Evolutionary conservation across 2,329 filamentous ascomycete genomes (phyloP).

Genomic region (Fusarium torreyae): DNA sequence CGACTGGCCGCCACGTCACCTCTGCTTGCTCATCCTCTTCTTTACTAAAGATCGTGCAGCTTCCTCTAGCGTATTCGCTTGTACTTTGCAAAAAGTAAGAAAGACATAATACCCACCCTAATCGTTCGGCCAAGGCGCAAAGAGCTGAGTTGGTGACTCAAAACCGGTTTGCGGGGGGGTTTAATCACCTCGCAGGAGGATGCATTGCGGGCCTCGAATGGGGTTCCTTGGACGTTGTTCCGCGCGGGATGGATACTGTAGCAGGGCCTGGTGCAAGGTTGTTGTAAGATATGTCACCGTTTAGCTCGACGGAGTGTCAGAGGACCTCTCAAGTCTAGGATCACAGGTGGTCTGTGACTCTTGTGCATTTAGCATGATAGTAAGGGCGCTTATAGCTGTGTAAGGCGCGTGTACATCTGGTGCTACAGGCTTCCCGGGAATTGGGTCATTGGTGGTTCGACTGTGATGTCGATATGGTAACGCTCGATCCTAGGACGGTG

Average conservation of each 20-base stretch:
- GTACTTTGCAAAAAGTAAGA: not conserved
- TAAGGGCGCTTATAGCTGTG: slow-evolving; percentile 16
- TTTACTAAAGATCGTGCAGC: slow-evolving; percentile 6
- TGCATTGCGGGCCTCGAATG: slow-evolving; percentile 41
- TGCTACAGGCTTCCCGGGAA: slow-evolving; percentile 30
- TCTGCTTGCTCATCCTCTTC: slow-evolving; percentile 15
- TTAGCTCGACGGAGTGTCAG: not conserved
- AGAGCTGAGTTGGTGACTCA: slow-evolving; percentile 19
- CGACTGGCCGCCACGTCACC: slow-evolving; percentile 36
- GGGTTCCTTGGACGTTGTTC: not conserved
- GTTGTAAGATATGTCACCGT: slow-evolving; percentile 14
- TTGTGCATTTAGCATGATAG: slow-evolving; percentile 17
- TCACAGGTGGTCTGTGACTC: slow-evolving; percentile 24
- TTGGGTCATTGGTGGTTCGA: slow-evolving; percentile 39
- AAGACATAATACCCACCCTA: slow-evolving; percentile 19
- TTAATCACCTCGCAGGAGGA: slow-evolving; percentile 39
- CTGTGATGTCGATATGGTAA: slow-evolving; percentile 29
- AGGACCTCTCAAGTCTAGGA: too few species aligned
- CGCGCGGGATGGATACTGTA: slow-evolving; percentile 13
- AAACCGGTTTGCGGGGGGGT: slow-evolving; percentile 43
- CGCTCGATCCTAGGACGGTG: slow-evolving; percentile 3
- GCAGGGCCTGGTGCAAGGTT: slow-evolving; percentile 4
- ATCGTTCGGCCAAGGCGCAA: slow-evolving; percentile 19
- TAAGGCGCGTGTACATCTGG: slow-evolving; percentile 7
- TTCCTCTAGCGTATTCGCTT: slow-evolving; percentile 3